These are phyloP conservation scores for Maudiozyma bulderi DNA, from an alignment of 805 yeast genomes.

Conservation along the genomic window DNA sequence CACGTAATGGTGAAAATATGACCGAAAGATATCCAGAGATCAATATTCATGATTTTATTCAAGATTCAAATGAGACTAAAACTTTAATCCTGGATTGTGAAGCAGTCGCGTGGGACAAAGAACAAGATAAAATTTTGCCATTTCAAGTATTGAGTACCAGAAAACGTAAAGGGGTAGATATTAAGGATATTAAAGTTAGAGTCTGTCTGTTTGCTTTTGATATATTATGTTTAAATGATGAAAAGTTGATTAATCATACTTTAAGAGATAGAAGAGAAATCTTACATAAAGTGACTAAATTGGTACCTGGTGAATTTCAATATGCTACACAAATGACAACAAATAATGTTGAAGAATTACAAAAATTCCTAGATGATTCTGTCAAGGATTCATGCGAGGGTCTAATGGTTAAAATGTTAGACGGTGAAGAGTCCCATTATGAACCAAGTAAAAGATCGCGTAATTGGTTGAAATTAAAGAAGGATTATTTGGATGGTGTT, in stretches of 20 bases:
- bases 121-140: slow-evolving; percentile 70
- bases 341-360: slow-evolving; percentile 62
- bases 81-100: slow-evolving; percentile 86
- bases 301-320: slow-evolving; percentile 67
- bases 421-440: slow-evolving; percentile 71
- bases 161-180: slow-evolving; percentile 86
- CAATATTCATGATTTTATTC: slow-evolving; percentile 52
- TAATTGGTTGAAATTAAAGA: slow-evolving; percentile 91
- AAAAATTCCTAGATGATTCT: slow-evolving; percentile 76
- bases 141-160: slow-evolving; percentile 90
- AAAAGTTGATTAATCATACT: slow-evolving; percentile 56
- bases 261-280: slow-evolving; percentile 60
- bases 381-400: slow-evolving; percentile 91
- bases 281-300: slow-evolving; percentile 45
- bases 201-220: slow-evolving; percentile 93
- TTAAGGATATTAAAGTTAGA: slow-evolving; percentile 77
- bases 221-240: slow-evolving; percentile 63
- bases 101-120: slow-evolving; percentile 94
- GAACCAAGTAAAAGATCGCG: slow-evolving; percentile 93
- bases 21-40: slow-evolving; percentile 91
- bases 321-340: slow-evolving; percentile 72
- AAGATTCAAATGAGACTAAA: slow-evolving; percentile 29
- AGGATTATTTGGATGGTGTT: slow-evolving; percentile 88
- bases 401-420: slow-evolving; percentile 83
- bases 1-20: slow-evolving; percentile 96